phyloP scores from a whole-genome alignment of 1,284 basidiomycete genomes.

The Malassezia furfur region DNA sequence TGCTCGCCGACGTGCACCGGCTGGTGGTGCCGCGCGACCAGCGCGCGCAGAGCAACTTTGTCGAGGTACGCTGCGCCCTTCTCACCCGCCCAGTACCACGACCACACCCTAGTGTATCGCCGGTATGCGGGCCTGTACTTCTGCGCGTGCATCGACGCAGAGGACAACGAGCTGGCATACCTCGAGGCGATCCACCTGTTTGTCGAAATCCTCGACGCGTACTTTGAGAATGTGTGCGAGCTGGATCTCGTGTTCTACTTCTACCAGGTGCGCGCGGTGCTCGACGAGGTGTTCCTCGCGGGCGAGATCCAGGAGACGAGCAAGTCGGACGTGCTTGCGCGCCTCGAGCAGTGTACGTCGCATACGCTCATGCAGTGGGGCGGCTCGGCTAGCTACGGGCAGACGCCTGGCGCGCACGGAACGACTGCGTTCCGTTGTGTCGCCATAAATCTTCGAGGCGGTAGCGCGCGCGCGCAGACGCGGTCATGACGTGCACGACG shows the following conservation, averaged over 20 bases:
- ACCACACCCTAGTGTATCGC: constrained; percentile 43
- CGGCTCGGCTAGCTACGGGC: constrained; percentile 1
- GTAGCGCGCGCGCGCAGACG: constrained; percentile 32
- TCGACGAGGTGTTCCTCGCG: constrained; percentile 97
- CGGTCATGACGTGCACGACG: constrained; percentile 46
- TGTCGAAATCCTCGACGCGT: constrained; percentile 93
- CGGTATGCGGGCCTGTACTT: constrained; percentile 72
- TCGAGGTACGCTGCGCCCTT: constrained; percentile 61
- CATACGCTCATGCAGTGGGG: background rate
- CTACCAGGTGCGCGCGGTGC: constrained; percentile 91
- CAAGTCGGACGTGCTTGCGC: constrained; percentile 81
- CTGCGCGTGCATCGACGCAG: constrained; percentile 90
- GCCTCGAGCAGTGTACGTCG: constrained; percentile 57
- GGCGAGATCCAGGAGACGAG: constrained; percentile 97
- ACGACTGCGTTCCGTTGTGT: constrained; percentile 15
- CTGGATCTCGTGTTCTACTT: constrained; percentile 96
- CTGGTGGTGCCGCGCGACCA: constrained; percentile 93
- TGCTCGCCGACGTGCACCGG: constrained; percentile 88
- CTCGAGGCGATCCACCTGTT: constrained; percentile 95
- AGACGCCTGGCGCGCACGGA: background rate
- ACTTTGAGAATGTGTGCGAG: constrained; percentile 97
- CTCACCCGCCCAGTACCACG: constrained; percentile 22
- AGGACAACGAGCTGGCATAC: constrained; percentile 95
- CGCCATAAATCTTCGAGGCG: constrained; percentile 40
- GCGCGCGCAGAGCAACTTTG: constrained; percentile 98